Evolutionary conservation across 176 grass and related monocot genomes (phyloP).

Genomic region (Zea mays): Zm-B73-REFERENCE-NAM-5.0 NC_050099.1:248114501-248115000

Average conservation of each 20-base stretch:
- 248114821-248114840: neutral
- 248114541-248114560: neutral
- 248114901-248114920: neutral
- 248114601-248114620: conserved; percentile 43
- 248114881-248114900: neutral
- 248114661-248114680: conserved; percentile 29
- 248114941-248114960: no score
- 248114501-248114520: neutral
- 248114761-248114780: neutral
- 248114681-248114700: conserved; percentile 26
- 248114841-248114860: conserved; percentile 14
- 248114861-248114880: conserved; percentile 26
- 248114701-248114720: conserved; percentile 8
- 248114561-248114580: neutral
- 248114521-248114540: neutral
- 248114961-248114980: no score
- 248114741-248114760: neutral
- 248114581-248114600: neutral
- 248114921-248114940: no score
- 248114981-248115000: no score
- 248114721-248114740: neutral
- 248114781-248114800: conserved; percentile 20
- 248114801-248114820: neutral
- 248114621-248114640: neutral
- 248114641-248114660: neutral